Base-by-base conservation (phyloP, 345 rosid species). In the Linum trigynum region DNA sequence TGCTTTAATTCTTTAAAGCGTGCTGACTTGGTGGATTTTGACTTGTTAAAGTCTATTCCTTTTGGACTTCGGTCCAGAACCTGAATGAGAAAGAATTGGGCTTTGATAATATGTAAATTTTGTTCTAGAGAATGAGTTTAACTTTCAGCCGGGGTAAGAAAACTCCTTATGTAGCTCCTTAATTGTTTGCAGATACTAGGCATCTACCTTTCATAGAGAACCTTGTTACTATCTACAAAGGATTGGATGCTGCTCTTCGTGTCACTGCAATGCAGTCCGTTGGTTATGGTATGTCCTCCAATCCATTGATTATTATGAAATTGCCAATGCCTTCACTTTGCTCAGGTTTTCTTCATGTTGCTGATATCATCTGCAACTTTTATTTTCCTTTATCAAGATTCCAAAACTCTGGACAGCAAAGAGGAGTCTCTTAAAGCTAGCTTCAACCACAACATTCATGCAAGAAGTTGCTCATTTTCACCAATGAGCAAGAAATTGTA, bases 161-260 rank as follows among this genome's bases (percentile, higher is more conserved):
- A n/a, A n/a, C n/a, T 48, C 53, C 12, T 8, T 9, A 48, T 48
- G 53, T 12, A 23, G 32, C 32, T 23, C 32, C 32, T 23, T 23
- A 23, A 69, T 23, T 63, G 17, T 40, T 61, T 70, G 78, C 83
- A 91, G 95, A 73, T 79, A 32, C 77, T 55, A 84, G 89, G 74
- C 73, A 75, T 38, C 51, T 86, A 69, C 71, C 71, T 69, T 78
- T 78, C 70, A 61, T 91, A 70, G 90, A 84, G 50, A 87, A 72
- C 78, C 63, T 89, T 57, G 79, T 89, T 38, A 63, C 72, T 64
- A 87, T 91, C 45, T 91, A 83, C 70, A 83, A 74, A 80, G 84
- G 85, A 72, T 73, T 89, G 70, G 81, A 82, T 78, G 70, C 80
- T 39, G 77, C 80, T 63, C 81, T 85, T 39, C 68, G 61, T 66